Evolutionary conservation across 805 yeast species (phyloP), one percentile per base, ranked within the genome.

Genomic region (Pichia sporocuriosa): DNA sequence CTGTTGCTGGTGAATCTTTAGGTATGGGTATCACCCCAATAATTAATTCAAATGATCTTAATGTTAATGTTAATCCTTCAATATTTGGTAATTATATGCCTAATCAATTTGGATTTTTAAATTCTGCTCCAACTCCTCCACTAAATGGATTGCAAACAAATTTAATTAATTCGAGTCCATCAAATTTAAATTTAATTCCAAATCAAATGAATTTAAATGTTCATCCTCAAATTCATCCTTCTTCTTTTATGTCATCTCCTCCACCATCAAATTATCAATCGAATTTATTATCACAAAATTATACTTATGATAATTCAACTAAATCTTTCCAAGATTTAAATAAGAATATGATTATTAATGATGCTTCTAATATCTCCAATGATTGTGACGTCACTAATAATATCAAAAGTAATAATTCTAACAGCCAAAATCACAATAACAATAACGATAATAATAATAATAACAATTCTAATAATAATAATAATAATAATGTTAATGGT

Each of bases 1-100:
- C 53, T 8, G 56, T 54, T 35, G 55, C 56, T n/a, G 56, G 55
- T 24, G 55, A 55, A 23, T 55, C 62, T 1, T 49, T 57, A 25
- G 59, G 59, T 20, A 56, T 57, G 58, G 59, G 58, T 6, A 54
- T 54, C 25, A 37, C 35, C 3, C 43, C 40, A 9, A 9, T 24
- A 13, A 7, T 38, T 2, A 38, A 40, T 11, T 11, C 29, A 10
- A 32, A 20, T 37, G 34, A 35, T 24, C 9, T n/a, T n/a, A 23
- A 20, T 32, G 32, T 22, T 38, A 31, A 26, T n/a, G 19, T 35
- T 9, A 26, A 26, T 13, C 11, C 32, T 20, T 26, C 42, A 12
- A 24, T 28, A 13, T 47, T 39, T 25, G 39, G 37, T 30, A 39
- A 34, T 21, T 40, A 32, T 31, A 29, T 36, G 10, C 40, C 45